Conservation (phyloP, 257 asterid species). For the Mitragyna speciosa region DNA sequence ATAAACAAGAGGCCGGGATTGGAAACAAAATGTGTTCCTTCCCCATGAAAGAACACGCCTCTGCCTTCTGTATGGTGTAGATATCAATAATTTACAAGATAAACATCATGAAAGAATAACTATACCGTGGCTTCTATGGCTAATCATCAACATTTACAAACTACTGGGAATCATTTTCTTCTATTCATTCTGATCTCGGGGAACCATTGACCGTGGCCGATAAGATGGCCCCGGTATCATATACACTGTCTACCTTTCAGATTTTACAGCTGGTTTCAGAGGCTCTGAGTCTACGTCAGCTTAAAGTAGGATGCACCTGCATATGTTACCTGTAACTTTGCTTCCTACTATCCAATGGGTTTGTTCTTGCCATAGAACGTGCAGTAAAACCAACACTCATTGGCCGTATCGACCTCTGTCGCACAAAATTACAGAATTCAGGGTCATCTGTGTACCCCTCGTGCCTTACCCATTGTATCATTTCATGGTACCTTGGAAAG, state of each 20-base stretch:
- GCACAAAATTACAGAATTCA: slow-evolving; percentile 59
- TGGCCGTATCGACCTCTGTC: slow-evolving; percentile 71
- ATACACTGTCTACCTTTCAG: slow-evolving; percentile 22
- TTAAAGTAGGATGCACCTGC: not conserved
- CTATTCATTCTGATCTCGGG: slow-evolving; percentile 8
- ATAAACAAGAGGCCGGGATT: not conserved
- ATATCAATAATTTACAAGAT: slow-evolving; percentile 17
- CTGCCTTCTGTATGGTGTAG: slow-evolving; percentile 2
- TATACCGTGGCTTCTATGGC: not conserved
- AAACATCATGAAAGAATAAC: slow-evolving; percentile 13
- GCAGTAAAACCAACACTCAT: slow-evolving; percentile 90
- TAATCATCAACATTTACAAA: slow-evolving; percentile 28
- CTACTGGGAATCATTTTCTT: slow-evolving; percentile 10
- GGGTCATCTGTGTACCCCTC: slow-evolving; percentile 74
- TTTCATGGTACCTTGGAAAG: slow-evolving; percentile 71
- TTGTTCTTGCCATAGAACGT: slow-evolving; percentile 74
- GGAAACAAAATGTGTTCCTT: not conserved
- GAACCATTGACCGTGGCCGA: not conserved
- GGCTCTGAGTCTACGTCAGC: not conserved
- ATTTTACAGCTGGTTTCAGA: not conserved
- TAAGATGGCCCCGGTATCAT: slow-evolving; percentile 13
- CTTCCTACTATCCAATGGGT: slow-evolving; percentile 43
- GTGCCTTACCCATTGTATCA: slow-evolving; percentile 84
- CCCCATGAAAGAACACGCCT: slow-evolving; percentile 2
- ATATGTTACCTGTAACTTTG: slow-evolving; percentile 15